These are phyloP conservation scores for Centaurea solstitialis DNA, from an alignment of 129 eudicot genomes.

Conservation along the genomic window DNA sequence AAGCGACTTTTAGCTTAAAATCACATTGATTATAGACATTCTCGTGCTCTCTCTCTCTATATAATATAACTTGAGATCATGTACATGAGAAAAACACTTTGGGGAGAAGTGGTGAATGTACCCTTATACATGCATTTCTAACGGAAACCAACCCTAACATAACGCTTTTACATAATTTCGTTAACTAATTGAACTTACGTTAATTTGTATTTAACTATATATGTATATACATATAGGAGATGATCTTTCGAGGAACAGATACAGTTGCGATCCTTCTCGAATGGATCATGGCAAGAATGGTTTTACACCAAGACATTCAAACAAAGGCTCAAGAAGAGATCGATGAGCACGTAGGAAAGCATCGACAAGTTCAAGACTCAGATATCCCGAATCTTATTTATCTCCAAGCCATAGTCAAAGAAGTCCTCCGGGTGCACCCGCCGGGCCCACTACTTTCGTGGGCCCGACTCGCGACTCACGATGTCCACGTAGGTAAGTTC, in stretches of 20 bases:
- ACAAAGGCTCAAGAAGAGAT: slow-evolving; percentile 65
- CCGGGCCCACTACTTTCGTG: slow-evolving; percentile 94
- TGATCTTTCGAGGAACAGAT: slow-evolving; percentile 85
- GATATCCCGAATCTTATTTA: slow-evolving; percentile 66
- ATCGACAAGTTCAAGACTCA: slow-evolving; percentile 51
- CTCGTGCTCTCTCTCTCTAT: too few species aligned
- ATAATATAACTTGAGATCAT: too few species aligned
- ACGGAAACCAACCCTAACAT: not conserved
- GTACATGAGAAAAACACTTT: too few species aligned
- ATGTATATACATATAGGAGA: slow-evolving; percentile 51
- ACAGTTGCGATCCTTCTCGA: slow-evolving; percentile 76
- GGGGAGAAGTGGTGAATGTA: not conserved
- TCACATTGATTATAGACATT: too few species aligned
- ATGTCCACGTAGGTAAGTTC: slow-evolving; percentile 58
- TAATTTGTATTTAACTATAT: too few species aligned
- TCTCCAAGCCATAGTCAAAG: slow-evolving; percentile 78
- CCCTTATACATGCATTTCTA: not conserved
- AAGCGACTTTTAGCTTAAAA: too few species aligned
- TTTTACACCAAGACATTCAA: slow-evolving; percentile 77
- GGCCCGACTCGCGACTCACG: slow-evolving; percentile 78
- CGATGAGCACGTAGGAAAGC: slow-evolving; percentile 24
- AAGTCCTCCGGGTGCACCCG: slow-evolving; percentile 76
- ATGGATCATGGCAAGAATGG: slow-evolving; percentile 86
- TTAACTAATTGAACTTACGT: not conserved
- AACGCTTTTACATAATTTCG: not conserved